Conservation (phyloP, 306 rosid species). For the Oxytropis ochrocephala region DNA sequence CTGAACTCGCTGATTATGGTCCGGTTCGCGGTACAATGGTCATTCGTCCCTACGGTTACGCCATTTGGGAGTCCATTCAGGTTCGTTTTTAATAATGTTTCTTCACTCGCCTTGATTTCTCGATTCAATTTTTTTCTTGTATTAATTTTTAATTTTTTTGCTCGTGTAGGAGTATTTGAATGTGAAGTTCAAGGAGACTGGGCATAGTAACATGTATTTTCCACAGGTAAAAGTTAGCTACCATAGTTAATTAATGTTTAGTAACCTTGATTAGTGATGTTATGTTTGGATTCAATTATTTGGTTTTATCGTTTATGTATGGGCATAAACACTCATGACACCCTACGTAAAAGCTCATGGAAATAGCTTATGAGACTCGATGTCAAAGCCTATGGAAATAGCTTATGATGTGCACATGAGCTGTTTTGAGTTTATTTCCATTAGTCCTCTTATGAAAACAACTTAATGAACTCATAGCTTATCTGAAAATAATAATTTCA, state of each 20-base stretch:
- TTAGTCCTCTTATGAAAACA: no score
- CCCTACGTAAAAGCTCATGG: no score
- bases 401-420: no score
- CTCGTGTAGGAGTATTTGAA: conserved; percentile 70
- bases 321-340: no score
- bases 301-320: no score
- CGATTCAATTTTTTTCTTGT: not conserved
- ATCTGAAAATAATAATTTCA: no score
- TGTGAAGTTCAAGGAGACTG: conserved; percentile 90
- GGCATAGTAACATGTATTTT: conserved; percentile 93
- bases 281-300: not conserved
- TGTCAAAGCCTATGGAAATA: no score
- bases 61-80: conserved; percentile 98
- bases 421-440: no score
- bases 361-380: no score
- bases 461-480: no score
- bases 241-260: not conserved
- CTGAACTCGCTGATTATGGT: conserved; percentile 95
- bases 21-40: conserved; percentile 99
- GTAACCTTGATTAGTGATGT: not conserved
- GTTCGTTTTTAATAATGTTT: conserved; percentile 20
- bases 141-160: not conserved
- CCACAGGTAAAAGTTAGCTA: conserved; percentile 57
- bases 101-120: not conserved
- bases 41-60: conserved; percentile 93